phyloP scores from a whole-genome alignment of 139 green algal species.

The Dunaliella sp. region DNA sequence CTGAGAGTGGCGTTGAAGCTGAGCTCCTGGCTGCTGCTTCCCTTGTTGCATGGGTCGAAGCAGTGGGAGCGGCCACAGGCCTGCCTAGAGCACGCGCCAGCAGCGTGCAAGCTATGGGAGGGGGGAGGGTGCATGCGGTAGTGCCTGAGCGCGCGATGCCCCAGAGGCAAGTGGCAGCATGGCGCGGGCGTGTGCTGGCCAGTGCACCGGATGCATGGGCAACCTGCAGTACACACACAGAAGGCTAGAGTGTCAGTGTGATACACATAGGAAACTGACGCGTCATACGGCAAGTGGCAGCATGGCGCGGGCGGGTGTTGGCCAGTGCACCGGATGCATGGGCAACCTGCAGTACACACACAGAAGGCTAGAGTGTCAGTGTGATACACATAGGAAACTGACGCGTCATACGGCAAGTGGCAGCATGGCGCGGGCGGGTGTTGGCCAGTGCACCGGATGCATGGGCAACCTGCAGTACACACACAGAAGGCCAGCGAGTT shows the following conservation, averaged over 20 bases:
- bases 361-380: too few species aligned
- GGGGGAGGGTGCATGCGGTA: not conserved
- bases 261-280: too few species aligned
- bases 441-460: not conserved
- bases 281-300: not conserved
- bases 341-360: not conserved
- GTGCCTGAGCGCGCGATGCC: too few species aligned
- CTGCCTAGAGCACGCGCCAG: not conserved
- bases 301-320: not conserved
- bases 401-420: too few species aligned
- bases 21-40: too few species aligned
- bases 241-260: too few species aligned
- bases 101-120: not conserved
- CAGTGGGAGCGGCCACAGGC: not conserved
- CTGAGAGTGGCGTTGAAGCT: conserved; percentile 11
- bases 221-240: too few species aligned
- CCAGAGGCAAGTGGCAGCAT: not conserved
- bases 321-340: not conserved
- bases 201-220: not conserved
- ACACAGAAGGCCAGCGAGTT: too few species aligned
- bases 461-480: not conserved
- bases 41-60: not conserved
- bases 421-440: not conserved
- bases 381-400: too few species aligned
- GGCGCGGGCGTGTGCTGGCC: not conserved